Conservation (phyloP, 371 early-diverging fungal species). For the Mucor racemosus region DNA sequence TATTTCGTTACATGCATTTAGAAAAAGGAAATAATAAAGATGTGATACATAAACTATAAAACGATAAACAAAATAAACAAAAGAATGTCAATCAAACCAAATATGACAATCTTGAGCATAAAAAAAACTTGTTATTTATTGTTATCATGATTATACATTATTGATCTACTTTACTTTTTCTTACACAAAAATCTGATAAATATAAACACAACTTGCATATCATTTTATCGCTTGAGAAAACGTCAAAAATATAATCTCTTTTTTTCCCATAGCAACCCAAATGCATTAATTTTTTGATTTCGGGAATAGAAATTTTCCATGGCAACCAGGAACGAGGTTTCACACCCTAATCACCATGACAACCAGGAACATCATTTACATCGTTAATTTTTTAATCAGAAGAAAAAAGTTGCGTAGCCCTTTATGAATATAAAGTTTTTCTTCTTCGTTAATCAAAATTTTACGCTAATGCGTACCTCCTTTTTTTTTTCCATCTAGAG, state of each 20-base stretch:
- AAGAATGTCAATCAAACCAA: background rate
- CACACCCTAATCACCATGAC: background rate
- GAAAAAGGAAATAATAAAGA: background rate
- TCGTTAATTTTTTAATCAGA: background rate
- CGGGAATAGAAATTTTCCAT: background rate
- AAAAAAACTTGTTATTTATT: constrained; percentile 3
- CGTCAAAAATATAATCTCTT: background rate
- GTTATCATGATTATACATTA: background rate
- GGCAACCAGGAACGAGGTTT: background rate
- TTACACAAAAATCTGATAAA: background rate
- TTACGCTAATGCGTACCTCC: no score
- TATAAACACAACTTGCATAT: background rate
- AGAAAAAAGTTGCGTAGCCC: background rate
- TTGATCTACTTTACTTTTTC: background rate
- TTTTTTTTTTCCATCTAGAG: no score
- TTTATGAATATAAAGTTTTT: background rate
- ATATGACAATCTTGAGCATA: background rate
- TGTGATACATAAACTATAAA: background rate
- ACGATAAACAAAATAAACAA: constrained; percentile 1
- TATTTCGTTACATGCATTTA: background rate
- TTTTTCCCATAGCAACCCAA: background rate
- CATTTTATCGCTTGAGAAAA: background rate
- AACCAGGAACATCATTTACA: background rate
- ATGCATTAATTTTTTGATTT: background rate
- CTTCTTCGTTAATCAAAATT: no score